Percentiles rank a stretch among this genome's conserved stretches.
These are phyloP conservation scores for Cinnamomum micranthum DNA, from an alignment of 164 flowering plant genomes.

Conservation along the genomic window DNA sequence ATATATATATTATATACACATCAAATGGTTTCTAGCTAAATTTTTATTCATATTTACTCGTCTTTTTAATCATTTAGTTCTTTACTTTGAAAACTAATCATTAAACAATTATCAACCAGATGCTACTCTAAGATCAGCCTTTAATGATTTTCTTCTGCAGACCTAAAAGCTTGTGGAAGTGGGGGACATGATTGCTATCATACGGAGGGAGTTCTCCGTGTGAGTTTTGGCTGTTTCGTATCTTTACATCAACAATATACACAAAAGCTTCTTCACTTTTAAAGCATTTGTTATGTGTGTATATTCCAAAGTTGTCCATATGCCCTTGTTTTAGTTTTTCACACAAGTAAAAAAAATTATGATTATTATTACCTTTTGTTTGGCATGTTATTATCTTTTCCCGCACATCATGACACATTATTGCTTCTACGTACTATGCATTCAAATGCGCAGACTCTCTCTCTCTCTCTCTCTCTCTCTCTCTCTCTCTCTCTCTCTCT, in stretches of 20 bases:
- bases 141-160: constrained; percentile 36
- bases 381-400: too few species aligned
- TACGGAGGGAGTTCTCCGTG: constrained; percentile 87
- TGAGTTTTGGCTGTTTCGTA: constrained; percentile 91
- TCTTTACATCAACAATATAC: constrained; percentile 29
- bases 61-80: not conserved
- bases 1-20: too few species aligned
- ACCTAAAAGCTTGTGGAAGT: constrained; percentile 55
- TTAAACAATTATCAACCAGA: not conserved
- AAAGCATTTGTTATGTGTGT: not conserved
- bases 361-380: too few species aligned
- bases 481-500: too few species aligned
- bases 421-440: not conserved
- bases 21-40: not conserved
- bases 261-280: constrained; percentile 10
- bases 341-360: too few species aligned
- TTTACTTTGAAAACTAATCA: not conserved
- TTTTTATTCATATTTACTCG: too few species aligned
- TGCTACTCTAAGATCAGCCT: not conserved
- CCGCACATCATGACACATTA: not conserved
- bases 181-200: constrained; percentile 53
- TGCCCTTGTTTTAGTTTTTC: not conserved
- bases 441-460: too few species aligned
- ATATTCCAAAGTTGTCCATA: not conserved
- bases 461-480: not conserved